Conservation (phyloP, 2,329 filamentous ascomycete genomes). For the Penicillium aurantiogriseum region DNA sequence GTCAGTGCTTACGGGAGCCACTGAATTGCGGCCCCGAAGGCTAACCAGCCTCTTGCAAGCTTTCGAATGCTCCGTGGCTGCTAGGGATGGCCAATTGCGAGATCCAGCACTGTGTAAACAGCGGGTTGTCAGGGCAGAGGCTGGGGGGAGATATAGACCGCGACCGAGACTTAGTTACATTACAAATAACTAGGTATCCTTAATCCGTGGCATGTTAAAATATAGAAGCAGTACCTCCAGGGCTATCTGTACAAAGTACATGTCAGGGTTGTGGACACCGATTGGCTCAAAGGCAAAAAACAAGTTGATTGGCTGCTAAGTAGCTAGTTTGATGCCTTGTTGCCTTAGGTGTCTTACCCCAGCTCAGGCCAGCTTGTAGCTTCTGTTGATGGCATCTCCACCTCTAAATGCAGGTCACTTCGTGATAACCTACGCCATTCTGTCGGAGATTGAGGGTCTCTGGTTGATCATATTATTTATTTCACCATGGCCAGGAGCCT, state of each 20-base stretch:
- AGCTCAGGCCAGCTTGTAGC: slow-evolving; percentile 39
- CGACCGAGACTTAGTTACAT: background rate
- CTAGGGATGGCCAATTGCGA: background rate
- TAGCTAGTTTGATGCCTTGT: slow-evolving; percentile 14
- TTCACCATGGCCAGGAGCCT: slow-evolving; percentile 51
- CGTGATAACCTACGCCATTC: slow-evolving; percentile 17
- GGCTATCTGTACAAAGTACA: background rate
- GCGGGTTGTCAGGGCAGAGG: background rate
- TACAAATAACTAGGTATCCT: too few species aligned
- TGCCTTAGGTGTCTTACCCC: slow-evolving; percentile 29
- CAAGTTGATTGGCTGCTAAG: background rate
- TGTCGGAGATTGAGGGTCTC: slow-evolving; percentile 35
- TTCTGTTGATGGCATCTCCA: slow-evolving; percentile 18
- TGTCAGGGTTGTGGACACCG: background rate
- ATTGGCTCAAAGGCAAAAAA: background rate
- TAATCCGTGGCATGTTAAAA: background rate
- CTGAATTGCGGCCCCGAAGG: background rate
- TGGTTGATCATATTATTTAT: slow-evolving; percentile 27
- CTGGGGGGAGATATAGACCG: background rate
- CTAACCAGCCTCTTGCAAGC: background rate
- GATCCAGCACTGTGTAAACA: background rate
- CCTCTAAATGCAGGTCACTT: slow-evolving; percentile 32
- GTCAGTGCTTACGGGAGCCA: background rate
- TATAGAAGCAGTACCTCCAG: background rate
- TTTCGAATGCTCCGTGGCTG: background rate